Base-by-base conservation (phyloP, 805 yeast species). In the Starmerella lactis-condensi region DNA sequence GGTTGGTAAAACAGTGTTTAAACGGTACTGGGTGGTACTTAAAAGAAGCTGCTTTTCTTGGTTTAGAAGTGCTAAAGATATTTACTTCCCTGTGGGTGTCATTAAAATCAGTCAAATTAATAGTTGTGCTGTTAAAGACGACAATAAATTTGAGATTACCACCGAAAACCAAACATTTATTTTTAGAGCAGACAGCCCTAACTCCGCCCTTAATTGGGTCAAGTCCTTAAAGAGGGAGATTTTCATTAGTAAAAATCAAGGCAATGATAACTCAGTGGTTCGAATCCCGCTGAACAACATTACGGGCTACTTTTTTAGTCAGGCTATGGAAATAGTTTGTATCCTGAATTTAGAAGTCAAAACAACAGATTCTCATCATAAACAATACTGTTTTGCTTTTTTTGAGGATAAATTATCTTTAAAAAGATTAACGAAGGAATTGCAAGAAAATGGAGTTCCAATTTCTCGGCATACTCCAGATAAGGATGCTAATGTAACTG, bases 121-220 rank as follows among this genome's bases (percentile, higher is more conserved):
- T 6, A 26, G 17, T 12, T 6, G 6, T 15, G 46, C 65, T 6
- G 68, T 83, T 44, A 51, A 62, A 2, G 71, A 81, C 2, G 69
- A 63, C 25, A 58, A 62, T 19, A 32, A 27, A n/a, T 7, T 26
- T 15, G 29, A 6, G 14, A 21, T 26, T 7, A 6, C 6, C 19
- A 26, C 29, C n/a, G 21, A 6, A 8, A 19, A 17, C 12, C 65
- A 68, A 39, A 61, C 67, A 0, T 72, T 72, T 50, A 61, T 63
- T 24, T 75, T 83, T 42, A 64, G 65, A 38, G 76, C 91, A 2
- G 94, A 83, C 45, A 70, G 75, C 16, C 53, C 66, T 11, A 69
- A 62, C 38, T 57, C 73, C 5, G 95, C 95, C 0, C 62, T 76
- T 36, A 65, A 72, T 12, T 85, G 96, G 96, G 72, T 68, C 28